Conservation (phyloP, 768 basidiomycete species). For the Kwoniella sp. region DNA sequence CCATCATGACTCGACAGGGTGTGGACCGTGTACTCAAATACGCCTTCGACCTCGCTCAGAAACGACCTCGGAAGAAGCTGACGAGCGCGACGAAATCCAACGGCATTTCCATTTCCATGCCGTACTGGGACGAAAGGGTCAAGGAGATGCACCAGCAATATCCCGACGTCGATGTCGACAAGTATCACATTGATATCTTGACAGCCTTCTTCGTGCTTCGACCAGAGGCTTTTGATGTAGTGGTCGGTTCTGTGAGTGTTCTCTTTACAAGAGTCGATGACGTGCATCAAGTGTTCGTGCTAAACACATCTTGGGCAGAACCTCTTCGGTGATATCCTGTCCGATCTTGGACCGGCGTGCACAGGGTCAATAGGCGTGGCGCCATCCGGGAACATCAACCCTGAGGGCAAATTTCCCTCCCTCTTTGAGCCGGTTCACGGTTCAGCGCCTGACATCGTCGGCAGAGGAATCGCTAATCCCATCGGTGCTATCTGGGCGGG, state of each 20-base stretch:
- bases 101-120: constrained; percentile 42
- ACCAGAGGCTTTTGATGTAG: constrained; percentile 28
- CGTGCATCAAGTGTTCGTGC: neutral
- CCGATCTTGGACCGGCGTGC: constrained; percentile 97
- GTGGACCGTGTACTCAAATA: constrained; percentile 62
- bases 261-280: neutral
- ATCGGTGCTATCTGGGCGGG: constrained; percentile 93
- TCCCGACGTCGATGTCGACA: constrained; percentile 24
- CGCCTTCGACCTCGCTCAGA: constrained; percentile 62
- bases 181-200: constrained; percentile 31
- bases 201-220: constrained; percentile 30
- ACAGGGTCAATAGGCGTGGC: constrained; percentile 97
- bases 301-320: constrained; percentile 19
- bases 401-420: constrained; percentile 60
- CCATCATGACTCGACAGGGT: constrained; percentile 61
- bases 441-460: constrained; percentile 98
- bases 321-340: constrained; percentile 73
- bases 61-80: constrained; percentile 60
- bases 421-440: constrained; percentile 99
- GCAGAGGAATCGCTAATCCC: constrained; percentile 78
- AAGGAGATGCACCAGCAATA: constrained; percentile 16
- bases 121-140: constrained; percentile 28
- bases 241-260: constrained; percentile 64
- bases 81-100: constrained; percentile 64
- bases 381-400: constrained; percentile 86